Evolutionary conservation across 73 alveolate genomes (phyloP).

Genomic region (Paramecium biaurelia): DNA sequence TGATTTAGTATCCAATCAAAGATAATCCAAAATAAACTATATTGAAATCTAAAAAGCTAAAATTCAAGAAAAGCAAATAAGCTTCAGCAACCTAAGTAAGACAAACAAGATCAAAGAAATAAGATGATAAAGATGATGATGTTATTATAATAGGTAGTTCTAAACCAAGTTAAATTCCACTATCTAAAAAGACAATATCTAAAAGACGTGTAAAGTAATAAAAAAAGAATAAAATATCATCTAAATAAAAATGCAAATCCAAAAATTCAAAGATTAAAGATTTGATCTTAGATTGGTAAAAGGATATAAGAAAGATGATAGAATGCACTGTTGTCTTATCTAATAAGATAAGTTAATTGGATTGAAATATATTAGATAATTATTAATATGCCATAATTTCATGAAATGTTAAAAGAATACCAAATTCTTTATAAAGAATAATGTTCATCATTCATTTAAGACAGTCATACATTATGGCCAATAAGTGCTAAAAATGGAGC

Average conservation of each 20-base stretch:
- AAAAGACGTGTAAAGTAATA: not conserved
- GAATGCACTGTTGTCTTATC: not conserved
- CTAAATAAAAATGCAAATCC: not conserved
- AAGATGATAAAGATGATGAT: constrained; percentile 6
- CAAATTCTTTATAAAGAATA: not conserved
- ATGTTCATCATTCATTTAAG: not conserved
- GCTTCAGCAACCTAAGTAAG: not conserved
- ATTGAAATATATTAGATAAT: not conserved
- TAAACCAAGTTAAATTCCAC: not conserved
- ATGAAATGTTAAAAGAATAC: not conserved
- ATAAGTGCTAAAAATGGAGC: constrained; percentile 24
- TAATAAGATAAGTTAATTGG: not conserved
- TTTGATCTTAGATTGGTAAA: not conserved
- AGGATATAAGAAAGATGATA: not conserved
- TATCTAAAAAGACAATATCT: not conserved
- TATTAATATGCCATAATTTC: constrained; percentile 7
- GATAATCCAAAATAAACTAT: not conserved
- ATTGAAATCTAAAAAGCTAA: not conserved
- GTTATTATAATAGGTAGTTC: not conserved
- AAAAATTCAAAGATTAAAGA: not conserved
- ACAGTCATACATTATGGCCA: not conserved
- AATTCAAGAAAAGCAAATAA: not conserved
- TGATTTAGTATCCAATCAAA: not conserved
- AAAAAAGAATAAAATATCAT: not conserved
- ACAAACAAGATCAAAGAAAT: not conserved